phyloP scores from a whole-genome alignment of 2,329 filamentous ascomycete species.

The Colletotrichum salicis region DNA sequence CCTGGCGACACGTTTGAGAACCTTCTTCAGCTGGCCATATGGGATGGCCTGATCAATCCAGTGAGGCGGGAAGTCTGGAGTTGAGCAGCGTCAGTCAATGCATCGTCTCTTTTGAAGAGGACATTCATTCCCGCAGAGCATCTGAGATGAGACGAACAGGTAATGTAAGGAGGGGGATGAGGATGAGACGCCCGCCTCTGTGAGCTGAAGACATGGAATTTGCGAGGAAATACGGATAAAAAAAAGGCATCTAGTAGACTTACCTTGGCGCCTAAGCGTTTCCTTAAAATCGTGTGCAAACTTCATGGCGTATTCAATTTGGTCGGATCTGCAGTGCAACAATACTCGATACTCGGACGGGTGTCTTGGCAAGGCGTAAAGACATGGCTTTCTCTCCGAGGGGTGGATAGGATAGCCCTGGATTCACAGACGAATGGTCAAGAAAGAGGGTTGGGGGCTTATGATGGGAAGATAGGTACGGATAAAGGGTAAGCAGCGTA shows the following conservation, averaged over 20 bases:
- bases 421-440: not conserved
- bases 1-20: slow-evolving; percentile 80
- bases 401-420: not conserved
- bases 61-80: slow-evolving; percentile 74
- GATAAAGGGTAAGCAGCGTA: not conserved
- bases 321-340: slow-evolving; percentile 12
- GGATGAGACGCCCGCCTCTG: not conserved
- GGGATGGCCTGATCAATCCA: slow-evolving; percentile 82
- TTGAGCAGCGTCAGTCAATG: not conserved
- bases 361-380: slow-evolving; percentile 2
- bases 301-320: slow-evolving; percentile 71
- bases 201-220: not conserved
- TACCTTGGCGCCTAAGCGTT: slow-evolving; percentile 71
- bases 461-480: no score
- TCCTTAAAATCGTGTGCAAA: slow-evolving; percentile 84
- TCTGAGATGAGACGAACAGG: not conserved
- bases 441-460: not conserved
- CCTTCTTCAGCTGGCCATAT: slow-evolving; percentile 88
- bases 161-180: not conserved
- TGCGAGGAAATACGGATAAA: not conserved
- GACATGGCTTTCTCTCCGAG: slow-evolving; percentile 4
- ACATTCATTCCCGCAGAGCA: not conserved
- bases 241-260: slow-evolving; percentile 9
- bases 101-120: not conserved
- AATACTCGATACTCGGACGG: not conserved